These are phyloP conservation scores for Sonneratia caseolaris DNA, from an alignment of 345 rosid species.

Conservation along the genomic window DNA sequence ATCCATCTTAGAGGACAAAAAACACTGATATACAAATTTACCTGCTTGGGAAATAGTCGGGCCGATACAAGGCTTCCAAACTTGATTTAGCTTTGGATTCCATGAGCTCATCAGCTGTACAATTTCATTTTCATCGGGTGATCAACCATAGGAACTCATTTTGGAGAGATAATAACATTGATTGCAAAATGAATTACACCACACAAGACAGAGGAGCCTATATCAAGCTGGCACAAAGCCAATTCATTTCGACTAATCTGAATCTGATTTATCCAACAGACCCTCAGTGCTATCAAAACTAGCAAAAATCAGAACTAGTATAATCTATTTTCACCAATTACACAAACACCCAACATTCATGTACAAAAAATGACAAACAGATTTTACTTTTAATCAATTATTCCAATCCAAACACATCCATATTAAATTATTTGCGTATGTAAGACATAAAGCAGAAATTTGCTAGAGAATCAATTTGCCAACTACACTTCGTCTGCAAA, in stretches of 20 bases:
- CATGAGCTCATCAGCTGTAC: slow-evolving; percentile 63
- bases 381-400: neutral
- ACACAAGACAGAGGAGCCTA: neutral
- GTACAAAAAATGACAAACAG: neutral
- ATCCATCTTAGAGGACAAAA: neutral
- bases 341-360: neutral
- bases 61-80: slow-evolving; percentile 64
- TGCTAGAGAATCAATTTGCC: neutral
- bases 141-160: neutral
- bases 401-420: neutral
- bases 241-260: neutral
- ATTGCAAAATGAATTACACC: neutral
- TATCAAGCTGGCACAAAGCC: neutral
- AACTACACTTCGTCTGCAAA: neutral
- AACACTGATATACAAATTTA: slow-evolving; percentile 14
- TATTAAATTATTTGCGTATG: too few species aligned
- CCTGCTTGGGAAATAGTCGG: slow-evolving; percentile 46
- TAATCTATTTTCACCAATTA: neutral
- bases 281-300: neutral
- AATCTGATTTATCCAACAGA: neutral
- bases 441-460: neutral
- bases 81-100: slow-evolving; percentile 39
- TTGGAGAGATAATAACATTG: neutral
- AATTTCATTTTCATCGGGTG: neutral
- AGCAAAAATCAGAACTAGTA: neutral